These are phyloP conservation scores for Kuraishia ogatae DNA, from an alignment of 805 yeast genomes.

Conservation along the genomic window DNA sequence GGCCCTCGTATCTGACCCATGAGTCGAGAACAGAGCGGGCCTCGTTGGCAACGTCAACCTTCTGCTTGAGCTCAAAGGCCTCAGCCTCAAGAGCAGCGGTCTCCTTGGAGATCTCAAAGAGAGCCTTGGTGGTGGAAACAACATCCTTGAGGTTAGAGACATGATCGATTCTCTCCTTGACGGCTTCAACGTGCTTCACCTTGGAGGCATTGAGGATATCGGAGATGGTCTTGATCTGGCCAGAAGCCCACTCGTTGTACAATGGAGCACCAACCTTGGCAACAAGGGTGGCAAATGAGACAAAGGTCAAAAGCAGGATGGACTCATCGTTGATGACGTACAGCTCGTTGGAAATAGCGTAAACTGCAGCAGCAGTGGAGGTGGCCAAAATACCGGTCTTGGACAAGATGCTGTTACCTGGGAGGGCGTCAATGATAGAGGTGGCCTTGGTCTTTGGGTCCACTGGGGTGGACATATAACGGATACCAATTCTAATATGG, in stretches of 20 bases:
- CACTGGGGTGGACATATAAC: conserved; percentile 57
- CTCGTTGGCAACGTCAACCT: conserved; percentile 77
- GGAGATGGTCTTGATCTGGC: conserved; percentile 73
- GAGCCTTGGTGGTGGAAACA: conserved; percentile 81
- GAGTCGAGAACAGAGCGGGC: conserved; percentile 95
- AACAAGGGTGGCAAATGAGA: conserved; percentile 63
- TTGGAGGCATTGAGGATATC: conserved; percentile 82
- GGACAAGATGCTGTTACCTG: conserved; percentile 80
- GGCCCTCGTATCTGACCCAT: conserved; percentile 97
- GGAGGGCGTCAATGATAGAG: conserved; percentile 84
- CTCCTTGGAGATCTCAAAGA: conserved; percentile 92
- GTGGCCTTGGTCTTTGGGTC: conserved; percentile 91
- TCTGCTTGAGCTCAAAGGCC: conserved; percentile 88
- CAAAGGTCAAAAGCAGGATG: conserved; percentile 71
- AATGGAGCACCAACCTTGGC: conserved; percentile 90
- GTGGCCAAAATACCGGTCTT: conserved; percentile 96
- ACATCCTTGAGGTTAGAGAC: conserved; percentile 89
- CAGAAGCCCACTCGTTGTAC: conserved; percentile 90
- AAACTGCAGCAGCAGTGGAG: conserved; percentile 86
- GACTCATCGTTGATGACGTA: conserved; percentile 94
- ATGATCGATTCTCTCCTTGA: conserved; percentile 81
- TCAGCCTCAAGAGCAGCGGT: conserved; percentile 94
- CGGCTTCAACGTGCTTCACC: conserved; percentile 85
- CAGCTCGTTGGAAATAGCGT: conserved; percentile 89
- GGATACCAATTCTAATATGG: conserved; percentile 41